A percentile compares a stretch with the other conserved stretches of the same genome.
Conservation (phyloP, 805 yeast species). For the Danielia oregonensis region DNA sequence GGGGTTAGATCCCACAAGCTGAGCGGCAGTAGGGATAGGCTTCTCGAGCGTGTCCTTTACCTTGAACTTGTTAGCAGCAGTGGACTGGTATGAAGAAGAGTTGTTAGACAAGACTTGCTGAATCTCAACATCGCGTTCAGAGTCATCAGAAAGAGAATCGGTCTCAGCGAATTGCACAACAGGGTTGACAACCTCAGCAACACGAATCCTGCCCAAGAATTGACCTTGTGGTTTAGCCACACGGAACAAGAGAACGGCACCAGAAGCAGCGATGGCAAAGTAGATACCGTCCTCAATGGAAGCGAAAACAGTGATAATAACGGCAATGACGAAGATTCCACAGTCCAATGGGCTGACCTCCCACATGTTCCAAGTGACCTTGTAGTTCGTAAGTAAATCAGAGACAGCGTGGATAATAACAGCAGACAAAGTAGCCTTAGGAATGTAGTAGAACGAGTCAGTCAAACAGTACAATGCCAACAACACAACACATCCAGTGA, state of each 20-base stretch:
- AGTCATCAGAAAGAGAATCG: conserved; percentile 16
- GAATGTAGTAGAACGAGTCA: conserved; percentile 80
- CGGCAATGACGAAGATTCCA: conserved; percentile 67
- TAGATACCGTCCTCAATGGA: conserved; percentile 87
- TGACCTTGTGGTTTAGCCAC: conserved; percentile 77
- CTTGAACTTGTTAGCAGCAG: conserved; percentile 20
- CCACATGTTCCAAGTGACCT: conserved; percentile 67
- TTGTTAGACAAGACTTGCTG: conserved; percentile 39
- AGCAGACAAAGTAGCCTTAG: conserved; percentile 83
- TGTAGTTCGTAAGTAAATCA: conserved; percentile 72
- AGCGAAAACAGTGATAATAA: conserved; percentile 70
- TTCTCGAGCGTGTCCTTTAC: conserved; percentile 12
- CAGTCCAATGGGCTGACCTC: conserved; percentile 69
- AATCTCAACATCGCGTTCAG: conserved; percentile 32
- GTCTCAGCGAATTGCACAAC: conserved; percentile 28
- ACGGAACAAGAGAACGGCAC: conserved; percentile 68
- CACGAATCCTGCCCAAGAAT: conserved; percentile 74
- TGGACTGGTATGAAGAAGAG: conserved; percentile 20
- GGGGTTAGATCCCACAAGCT: conserved; percentile 26
- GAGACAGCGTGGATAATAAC: conserved; percentile 91
- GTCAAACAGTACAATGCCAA: conserved; percentile 84
- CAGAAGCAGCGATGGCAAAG: conserved; percentile 83
- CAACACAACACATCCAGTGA: conserved; percentile 84
- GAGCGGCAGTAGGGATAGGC: conserved; percentile 17
- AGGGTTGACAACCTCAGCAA: conserved; percentile 71